These are phyloP conservation scores for Ascocoryne sarcoides DNA, from an alignment of 2,329 filamentous ascomycete genomes.

Conservation along the genomic window DNA sequence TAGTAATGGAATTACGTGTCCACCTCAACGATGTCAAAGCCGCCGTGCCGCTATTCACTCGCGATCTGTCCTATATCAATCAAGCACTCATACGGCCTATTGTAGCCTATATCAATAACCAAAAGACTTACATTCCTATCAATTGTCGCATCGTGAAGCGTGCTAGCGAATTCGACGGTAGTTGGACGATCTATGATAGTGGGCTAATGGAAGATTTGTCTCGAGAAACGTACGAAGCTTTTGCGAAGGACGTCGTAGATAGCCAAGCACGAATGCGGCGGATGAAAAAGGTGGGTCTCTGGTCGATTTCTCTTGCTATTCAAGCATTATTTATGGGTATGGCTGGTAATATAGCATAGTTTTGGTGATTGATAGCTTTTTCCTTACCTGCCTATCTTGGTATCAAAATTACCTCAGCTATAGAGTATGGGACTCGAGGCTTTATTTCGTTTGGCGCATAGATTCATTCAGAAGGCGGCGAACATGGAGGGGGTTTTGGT, in stretches of 20 bases:
- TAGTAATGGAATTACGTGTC: constrained; percentile 91
- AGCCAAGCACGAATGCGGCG: constrained; percentile 77
- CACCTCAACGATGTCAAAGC: constrained; percentile 93
- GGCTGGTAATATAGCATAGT: constrained; percentile 64
- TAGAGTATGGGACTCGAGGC: constrained; percentile 8
- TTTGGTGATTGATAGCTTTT: constrained; percentile 13
- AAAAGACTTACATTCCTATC: constrained; percentile 90
- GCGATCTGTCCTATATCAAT: constrained; percentile 89
- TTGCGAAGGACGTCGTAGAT: constrained; percentile 83
- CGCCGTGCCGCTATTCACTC: constrained; percentile 84
- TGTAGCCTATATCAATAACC: constrained; percentile 95
- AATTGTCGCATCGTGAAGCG: constrained; percentile 90
- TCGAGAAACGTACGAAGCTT: constrained; percentile 89
- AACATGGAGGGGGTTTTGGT: no score
- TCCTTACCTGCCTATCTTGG: no score
- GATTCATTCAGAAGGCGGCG: no score
- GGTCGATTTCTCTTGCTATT: constrained; percentile 85
- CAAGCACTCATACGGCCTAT: constrained; percentile 92
- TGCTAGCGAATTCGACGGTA: constrained; percentile 81
- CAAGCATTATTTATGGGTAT: constrained; percentile 94
- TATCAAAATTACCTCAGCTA: constrained; percentile 15
- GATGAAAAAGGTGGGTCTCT: constrained; percentile 92
- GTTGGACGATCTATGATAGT: constrained; percentile 90
- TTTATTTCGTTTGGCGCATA: no score
- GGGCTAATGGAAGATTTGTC: constrained; percentile 90